Evolutionary conservation across 192 early-diverging fungal species (phyloP).

Genomic region (Dissophora ornata): DNA sequence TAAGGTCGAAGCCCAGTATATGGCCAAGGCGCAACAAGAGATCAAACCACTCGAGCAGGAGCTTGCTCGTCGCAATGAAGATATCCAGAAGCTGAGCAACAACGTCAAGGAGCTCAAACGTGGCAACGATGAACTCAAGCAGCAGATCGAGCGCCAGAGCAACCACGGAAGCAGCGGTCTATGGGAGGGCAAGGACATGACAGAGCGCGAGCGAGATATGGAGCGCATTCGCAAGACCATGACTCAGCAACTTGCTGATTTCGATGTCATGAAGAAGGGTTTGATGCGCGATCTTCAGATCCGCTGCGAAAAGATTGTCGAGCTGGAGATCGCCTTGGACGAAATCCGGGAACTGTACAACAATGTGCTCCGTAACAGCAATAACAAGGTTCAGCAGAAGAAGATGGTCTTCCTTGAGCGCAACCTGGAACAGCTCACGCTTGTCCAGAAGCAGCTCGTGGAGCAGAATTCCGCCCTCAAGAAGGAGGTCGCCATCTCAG

Average conservation of each 20-base stretch:
- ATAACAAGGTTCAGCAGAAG: slow-evolving; percentile 89
- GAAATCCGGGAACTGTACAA: slow-evolving; percentile 96
- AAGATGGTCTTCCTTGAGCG: slow-evolving; percentile 98
- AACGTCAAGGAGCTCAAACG: slow-evolving; percentile 71
- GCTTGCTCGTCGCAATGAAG: slow-evolving; percentile 75
- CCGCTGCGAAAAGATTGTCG: slow-evolving; percentile 97
- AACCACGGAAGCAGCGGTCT: slow-evolving; percentile 44
- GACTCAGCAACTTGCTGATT: slow-evolving; percentile 88
- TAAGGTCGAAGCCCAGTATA: slow-evolving; percentile 89
- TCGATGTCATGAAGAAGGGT: slow-evolving; percentile 98
- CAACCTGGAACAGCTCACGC: slow-evolving; percentile 95
- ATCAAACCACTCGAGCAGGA: slow-evolving; percentile 76
- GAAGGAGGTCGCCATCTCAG: slow-evolving; percentile 90
- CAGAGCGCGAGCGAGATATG: slow-evolving; percentile 79
- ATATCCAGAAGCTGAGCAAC: slow-evolving; percentile 69
- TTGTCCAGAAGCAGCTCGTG: slow-evolving; percentile 96
- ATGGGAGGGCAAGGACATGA: slow-evolving; percentile 57
- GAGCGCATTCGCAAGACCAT: slow-evolving; percentile 82
- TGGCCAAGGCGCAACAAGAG: slow-evolving; percentile 81
- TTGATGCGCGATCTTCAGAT: slow-evolving; percentile 98
- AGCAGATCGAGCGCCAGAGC: slow-evolving; percentile 53
- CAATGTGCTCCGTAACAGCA: slow-evolving; percentile 83
- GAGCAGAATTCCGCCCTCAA: slow-evolving; percentile 96
- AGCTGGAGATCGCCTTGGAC: slow-evolving; percentile 97
- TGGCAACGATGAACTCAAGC: slow-evolving; percentile 70